phyloP scores from a whole-genome alignment of 2,329 filamentous ascomycete species.

The Proliferodiscus dingleyae region DNA sequence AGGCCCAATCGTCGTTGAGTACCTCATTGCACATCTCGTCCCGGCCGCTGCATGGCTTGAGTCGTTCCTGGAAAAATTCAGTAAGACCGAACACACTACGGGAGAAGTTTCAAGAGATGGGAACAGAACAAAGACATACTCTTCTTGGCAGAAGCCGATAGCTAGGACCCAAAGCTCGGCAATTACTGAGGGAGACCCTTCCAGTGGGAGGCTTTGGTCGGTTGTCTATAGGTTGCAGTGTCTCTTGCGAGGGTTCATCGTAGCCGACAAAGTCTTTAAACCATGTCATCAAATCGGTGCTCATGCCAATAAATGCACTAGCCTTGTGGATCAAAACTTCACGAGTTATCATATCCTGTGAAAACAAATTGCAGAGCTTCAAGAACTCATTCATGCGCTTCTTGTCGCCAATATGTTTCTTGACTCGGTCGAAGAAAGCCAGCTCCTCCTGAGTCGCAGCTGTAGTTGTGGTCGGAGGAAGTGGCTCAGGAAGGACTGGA shows the following conservation, averaged over 20 bases:
- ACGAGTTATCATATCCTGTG: constrained; percentile 85
- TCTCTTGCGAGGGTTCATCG: constrained; percentile 64
- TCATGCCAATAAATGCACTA: constrained; percentile 79
- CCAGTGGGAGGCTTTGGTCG: constrained; percentile 69
- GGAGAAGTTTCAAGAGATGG: neutral
- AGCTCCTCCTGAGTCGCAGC: constrained; percentile 82
- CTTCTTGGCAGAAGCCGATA: constrained; percentile 88
- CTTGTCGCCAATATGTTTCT: constrained; percentile 93
- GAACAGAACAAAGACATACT: constrained; percentile 35
- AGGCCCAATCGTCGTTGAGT: constrained; percentile 96
- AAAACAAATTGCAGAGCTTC: constrained; percentile 94
- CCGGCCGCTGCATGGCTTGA: constrained; percentile 87
- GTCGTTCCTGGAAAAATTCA: constrained; percentile 55
- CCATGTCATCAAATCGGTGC: constrained; percentile 81
- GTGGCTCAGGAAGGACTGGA: constrained; percentile 80
- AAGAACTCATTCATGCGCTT: constrained; percentile 92
- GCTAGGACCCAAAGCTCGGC: constrained; percentile 89
- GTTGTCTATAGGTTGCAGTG: constrained; percentile 60
- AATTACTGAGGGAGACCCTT: constrained; percentile 90
- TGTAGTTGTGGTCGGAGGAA: constrained; percentile 68
- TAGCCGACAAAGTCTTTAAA: constrained; percentile 82
- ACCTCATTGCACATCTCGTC: constrained; percentile 93
- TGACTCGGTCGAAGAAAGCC: constrained; percentile 90
- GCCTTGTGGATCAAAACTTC: constrained; percentile 79
- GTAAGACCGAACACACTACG: neutral